A percentile compares a stretch with the other conserved stretches of the same genome.
phyloP scores from a whole-genome alignment of 495 filamentous ascomycete species.

The Mytilinidion resinicola region DNA sequence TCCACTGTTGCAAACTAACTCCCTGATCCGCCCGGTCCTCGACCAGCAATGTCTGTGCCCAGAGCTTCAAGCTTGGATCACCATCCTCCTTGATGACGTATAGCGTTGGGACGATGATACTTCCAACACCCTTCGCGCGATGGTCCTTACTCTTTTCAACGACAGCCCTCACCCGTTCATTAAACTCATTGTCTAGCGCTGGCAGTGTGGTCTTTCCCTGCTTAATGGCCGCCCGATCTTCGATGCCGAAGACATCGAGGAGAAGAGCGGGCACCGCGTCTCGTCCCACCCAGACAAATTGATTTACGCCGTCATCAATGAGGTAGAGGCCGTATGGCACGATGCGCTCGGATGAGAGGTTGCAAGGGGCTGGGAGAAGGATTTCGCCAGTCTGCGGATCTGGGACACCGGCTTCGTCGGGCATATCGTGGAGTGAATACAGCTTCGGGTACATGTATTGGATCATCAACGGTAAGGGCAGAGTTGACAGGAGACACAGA shows the following conservation, averaged over 20 bases:
- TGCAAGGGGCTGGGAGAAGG: conserved; percentile 73
- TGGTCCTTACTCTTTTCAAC: conserved; percentile 88
- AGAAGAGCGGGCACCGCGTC: conserved; percentile 88
- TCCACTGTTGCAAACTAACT: conserved; percentile 86
- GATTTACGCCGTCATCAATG: conserved; percentile 94
- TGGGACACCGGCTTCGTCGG: conserved; percentile 81
- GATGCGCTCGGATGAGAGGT: conserved; percentile 79
- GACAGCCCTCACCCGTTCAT: conserved; percentile 82
- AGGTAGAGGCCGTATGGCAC: conserved; percentile 95
- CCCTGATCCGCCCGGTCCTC: conserved; percentile 94
- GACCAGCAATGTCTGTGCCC: conserved; percentile 92
- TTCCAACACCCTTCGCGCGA: conserved; percentile 75
- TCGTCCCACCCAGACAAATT: conserved; percentile 94
- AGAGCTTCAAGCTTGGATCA: conserved; percentile 88
- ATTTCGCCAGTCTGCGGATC: conserved; percentile 83
- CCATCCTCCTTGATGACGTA: conserved; percentile 94
- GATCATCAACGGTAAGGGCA: conserved; percentile 84
- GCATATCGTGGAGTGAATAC: conserved; percentile 97
- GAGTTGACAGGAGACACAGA: conserved; percentile 83
- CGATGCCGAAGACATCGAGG: conserved; percentile 79
- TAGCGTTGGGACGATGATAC: conserved; percentile 83
- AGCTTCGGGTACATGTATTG: conserved; percentile 95
- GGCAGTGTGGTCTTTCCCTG: conserved; percentile 86
- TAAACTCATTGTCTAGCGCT: conserved; percentile 91
- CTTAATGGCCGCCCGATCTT: conserved; percentile 71